phyloP scores from a whole-genome alignment of 2,329 filamentous ascomycete genomes.

The Cladosporium austrohemisphaericum region DNA sequence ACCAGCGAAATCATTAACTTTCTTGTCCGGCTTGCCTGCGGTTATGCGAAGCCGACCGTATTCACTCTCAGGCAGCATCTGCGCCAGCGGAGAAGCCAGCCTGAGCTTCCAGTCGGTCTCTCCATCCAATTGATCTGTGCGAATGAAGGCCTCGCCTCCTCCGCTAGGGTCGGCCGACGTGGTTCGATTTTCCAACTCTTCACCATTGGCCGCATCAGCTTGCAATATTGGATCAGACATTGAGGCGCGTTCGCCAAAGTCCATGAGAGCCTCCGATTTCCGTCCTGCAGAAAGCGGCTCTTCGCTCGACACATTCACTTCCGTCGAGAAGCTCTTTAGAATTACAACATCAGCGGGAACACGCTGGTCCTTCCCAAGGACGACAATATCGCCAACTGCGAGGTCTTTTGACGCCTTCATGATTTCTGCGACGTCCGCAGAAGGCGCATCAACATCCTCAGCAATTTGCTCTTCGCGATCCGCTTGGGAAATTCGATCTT shows the following conservation, averaged over 20 bases:
- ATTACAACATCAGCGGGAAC: constrained; percentile 94
- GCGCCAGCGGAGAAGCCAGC: constrained; percentile 79
- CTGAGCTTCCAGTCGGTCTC: constrained; percentile 99
- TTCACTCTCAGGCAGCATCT: constrained; percentile 69
- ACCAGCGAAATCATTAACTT: constrained; percentile 93
- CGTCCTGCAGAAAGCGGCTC: constrained; percentile 32
- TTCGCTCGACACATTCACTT: constrained; percentile 40
- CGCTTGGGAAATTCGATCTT: constrained; percentile 56
- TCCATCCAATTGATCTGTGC: constrained; percentile 94
- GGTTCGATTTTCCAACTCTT: constrained; percentile 29
- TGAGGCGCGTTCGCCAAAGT: constrained; percentile 21
- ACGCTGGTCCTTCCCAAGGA: constrained; percentile 84
- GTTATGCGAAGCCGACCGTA: constrained; percentile 65
- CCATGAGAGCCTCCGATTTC: constrained; percentile 24
- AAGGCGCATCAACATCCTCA: constrained; percentile 34
- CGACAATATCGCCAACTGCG: constrained; percentile 92
- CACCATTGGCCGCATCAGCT: constrained; percentile 25
- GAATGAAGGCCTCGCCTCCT: constrained; percentile 90
- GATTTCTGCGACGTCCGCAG: constrained; percentile 54
- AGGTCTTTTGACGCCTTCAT: constrained; percentile 81
- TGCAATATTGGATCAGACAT: constrained; percentile 10
- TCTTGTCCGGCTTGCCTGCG: constrained; percentile 86
- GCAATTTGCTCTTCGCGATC: constrained; percentile 63
- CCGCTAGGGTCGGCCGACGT: constrained; percentile 38
- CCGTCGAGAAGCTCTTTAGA: constrained; percentile 70